Percentiles rank a stretch among this genome's conserved stretches.
Evolutionary conservation across 2,329 filamentous ascomycete genomes (phyloP).

Genomic region (Phialophora expanda): DNA sequence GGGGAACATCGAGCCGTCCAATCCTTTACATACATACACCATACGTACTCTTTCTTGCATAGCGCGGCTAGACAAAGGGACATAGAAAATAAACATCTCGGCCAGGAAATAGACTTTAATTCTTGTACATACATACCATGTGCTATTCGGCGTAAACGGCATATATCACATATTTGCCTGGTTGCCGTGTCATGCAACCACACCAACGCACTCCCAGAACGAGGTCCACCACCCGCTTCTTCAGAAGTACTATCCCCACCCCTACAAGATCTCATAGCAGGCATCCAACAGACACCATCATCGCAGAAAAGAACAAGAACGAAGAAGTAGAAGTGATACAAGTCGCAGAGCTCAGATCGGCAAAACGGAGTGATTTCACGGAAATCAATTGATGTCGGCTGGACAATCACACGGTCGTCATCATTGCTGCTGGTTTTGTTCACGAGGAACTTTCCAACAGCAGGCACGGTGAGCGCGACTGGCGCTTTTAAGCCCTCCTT

Average conservation of each 20-base stretch:
- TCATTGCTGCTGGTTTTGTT: constrained; percentile 37
- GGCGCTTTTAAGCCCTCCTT: too few species aligned
- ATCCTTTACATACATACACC: constrained; percentile 9
- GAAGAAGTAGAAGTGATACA: constrained; percentile 14
- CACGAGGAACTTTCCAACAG: constrained; percentile 28
- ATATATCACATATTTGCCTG: too few species aligned
- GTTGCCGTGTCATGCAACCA: too few species aligned
- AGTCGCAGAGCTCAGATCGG: constrained; percentile 39
- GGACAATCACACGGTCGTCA: constrained; percentile 31
- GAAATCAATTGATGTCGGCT: constrained; percentile 39
- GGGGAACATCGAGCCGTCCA: constrained; percentile 11
- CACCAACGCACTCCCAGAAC: too few species aligned
- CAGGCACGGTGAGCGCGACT: background rate
- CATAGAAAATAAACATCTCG: background rate
- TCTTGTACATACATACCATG: background rate
- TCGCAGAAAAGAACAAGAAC: constrained; percentile 7
- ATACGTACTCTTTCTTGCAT: constrained; percentile 18
- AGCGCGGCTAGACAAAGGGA: constrained; percentile 16
- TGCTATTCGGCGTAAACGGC: background rate
- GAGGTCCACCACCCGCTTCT: too few species aligned
- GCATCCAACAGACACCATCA: background rate
- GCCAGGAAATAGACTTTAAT: constrained; percentile 12
- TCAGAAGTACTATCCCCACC: too few species aligned
- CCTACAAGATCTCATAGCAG: background rate
- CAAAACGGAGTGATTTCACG: constrained; percentile 36